phyloP scores from a whole-genome alignment of 768 basidiomycete genomes.

The Rhodotorula babjevae region DNA sequence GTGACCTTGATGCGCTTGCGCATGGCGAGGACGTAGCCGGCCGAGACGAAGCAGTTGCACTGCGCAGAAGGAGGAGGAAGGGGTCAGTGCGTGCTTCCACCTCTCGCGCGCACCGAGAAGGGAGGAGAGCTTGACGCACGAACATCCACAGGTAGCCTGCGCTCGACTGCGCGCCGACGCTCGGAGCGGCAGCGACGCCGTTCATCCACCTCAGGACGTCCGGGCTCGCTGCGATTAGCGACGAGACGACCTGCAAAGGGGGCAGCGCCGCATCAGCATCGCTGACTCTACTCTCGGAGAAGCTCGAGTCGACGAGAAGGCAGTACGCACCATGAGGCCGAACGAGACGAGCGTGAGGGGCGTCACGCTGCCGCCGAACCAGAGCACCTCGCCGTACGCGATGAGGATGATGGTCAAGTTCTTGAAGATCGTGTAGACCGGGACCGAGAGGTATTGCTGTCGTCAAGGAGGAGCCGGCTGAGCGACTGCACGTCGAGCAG shows the following conservation, averaged over 20 bases:
- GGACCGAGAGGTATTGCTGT: slow-evolving; percentile 94
- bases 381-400: slow-evolving; percentile 93
- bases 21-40: slow-evolving; percentile 91
- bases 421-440: slow-evolving; percentile 94
- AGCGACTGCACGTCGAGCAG: too few relatives aligned
- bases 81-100: too few relatives aligned
- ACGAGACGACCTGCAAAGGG: slow-evolving; percentile 69
- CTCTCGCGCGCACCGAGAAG: too few relatives aligned
- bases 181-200: slow-evolving; percentile 1
- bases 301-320: slow-evolving; percentile 53
- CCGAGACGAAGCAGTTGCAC: slow-evolving; percentile 80
- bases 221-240: slow-evolving; percentile 89
- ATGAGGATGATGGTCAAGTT: slow-evolving; percentile 99
- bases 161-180: slow-evolving; percentile 54
- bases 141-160: slow-evolving; percentile 96
- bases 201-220: slow-evolving; percentile 61
- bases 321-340: slow-evolving; percentile 83
- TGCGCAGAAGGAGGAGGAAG: background rate
- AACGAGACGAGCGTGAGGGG: slow-evolving; percentile 83
- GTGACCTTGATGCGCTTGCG: slow-evolving; percentile 91
- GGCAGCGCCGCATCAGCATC: too few relatives aligned
- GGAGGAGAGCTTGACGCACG: background rate
- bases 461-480: too few relatives aligned
- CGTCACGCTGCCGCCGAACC: slow-evolving; percentile 89
- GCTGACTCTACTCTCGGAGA: too few relatives aligned